Evolutionary conservation across 345 rosid genomes (phyloP), one percentile per base, ranked within the genome.

Genomic region (Acer yangbiense): DNA sequence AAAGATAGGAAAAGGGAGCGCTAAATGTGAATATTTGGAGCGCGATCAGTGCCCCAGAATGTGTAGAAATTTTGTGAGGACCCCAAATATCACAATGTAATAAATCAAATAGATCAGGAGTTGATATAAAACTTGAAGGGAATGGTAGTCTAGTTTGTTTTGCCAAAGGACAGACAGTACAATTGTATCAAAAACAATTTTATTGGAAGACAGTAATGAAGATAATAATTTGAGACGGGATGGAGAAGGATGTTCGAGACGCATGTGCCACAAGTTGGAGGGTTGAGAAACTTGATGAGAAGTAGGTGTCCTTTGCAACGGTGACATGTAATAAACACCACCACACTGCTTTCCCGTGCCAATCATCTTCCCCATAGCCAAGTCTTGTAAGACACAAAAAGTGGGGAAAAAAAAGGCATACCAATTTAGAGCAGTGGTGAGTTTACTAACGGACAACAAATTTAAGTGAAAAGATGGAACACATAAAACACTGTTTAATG

Each of bases 71-170:
- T 43, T 48, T 55, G 11, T 68, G 69, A 2, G 76, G 79, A 7
- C 83, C 79, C 76, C 64, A 71, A 29, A 80, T 16, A n/a, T 70
- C 79, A 76, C 72, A 69, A 39, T 76, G 76, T 21, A 80, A 13
- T n/a, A 76, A 46, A 23, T 77, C 29, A 65, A 72, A 72, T 7
- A 65, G 21, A 65, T n/a, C 52, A 18, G 14, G 39, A 54, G 74
- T 67, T 35, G 65, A 29, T 76, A 76, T 67, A 3, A 58, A 65
- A 54, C 72, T 76, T 52, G 18, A 35, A 32, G 78, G 39, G 66
- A 76, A 76, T 27, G 50, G 60, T 7, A 29, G 27, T 18, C 80
- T 18, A 12, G 66, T 72, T 35, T 77, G 65, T 39, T 80, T 80
- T 2, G 67, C 72, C 43, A 70, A 4, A 4, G 23, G 76, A 64